Evolutionary conservation across 345 rosid species (phyloP).

Genomic region (Acer yangbiense): DNA sequence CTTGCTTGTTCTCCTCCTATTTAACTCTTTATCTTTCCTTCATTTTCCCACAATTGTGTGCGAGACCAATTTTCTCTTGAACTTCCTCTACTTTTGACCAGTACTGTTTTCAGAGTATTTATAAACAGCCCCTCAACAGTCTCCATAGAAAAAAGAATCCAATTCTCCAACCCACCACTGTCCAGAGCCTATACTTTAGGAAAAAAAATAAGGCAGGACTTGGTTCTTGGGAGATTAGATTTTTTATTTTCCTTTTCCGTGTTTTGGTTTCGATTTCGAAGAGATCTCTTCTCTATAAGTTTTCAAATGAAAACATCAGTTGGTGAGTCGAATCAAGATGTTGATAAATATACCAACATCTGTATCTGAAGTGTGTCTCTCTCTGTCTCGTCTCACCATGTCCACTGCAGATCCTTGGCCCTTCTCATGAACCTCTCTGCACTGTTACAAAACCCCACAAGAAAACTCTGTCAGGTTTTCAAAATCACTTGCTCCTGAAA

Average conservation of each 20-base stretch:
- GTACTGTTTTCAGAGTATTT: not conserved
- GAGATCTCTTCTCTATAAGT: not conserved
- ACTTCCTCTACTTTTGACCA: conserved; percentile 11
- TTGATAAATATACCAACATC: conserved; percentile 44
- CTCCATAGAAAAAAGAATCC: not conserved
- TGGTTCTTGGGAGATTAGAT: not conserved
- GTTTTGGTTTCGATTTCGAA: not conserved
- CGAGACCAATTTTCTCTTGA: conserved; percentile 3
- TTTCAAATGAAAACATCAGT: conserved; percentile 25
- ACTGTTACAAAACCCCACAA: not conserved
- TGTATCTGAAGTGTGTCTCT: conserved; percentile 51
- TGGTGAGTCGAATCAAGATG: conserved; percentile 24
- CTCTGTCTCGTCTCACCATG: conserved; percentile 43
- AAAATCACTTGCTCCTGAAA: not conserved
- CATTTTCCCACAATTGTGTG: conserved; percentile 19
- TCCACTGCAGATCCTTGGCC: conserved; percentile 64
- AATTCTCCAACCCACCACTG: not conserved
- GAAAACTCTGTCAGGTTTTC: not conserved
- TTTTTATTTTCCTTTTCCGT: too few relatives aligned
- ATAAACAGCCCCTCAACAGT: not conserved
- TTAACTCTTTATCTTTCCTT: not conserved
- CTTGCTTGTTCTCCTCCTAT: not conserved
- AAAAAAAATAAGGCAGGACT: not conserved
- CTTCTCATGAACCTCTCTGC: conserved; percentile 34
- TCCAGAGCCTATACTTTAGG: not conserved